These are phyloP conservation scores for Coemansia umbellata DNA, from an alignment of 192 early-diverging fungal genomes.

Conservation along the genomic window DNA sequence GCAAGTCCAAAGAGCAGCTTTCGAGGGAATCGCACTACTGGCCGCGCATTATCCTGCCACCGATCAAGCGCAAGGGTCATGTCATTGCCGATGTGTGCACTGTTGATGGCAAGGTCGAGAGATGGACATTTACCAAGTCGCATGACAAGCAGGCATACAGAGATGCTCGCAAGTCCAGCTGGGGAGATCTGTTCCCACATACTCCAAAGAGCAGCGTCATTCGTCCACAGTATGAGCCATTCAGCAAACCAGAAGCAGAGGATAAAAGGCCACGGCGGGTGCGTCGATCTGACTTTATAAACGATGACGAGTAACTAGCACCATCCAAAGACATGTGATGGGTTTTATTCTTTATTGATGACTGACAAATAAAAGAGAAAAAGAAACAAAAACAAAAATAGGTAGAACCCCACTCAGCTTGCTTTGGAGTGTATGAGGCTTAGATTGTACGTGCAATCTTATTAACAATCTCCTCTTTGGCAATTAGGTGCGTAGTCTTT, in stretches of 20 bases:
- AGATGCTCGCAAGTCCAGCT: constrained; percentile 71
- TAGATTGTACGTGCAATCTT: constrained; percentile 67
- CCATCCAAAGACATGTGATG: no score
- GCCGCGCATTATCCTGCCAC: constrained; percentile 70
- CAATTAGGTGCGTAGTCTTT: constrained; percentile 89
- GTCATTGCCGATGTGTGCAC: constrained; percentile 68
- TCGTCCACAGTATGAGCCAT: constrained; percentile 16
- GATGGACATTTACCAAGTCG: constrained; percentile 66
- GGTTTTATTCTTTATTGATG: no score
- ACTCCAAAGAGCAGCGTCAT: constrained; percentile 44
- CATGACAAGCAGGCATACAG: constrained; percentile 66
- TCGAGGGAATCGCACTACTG: constrained; percentile 54
- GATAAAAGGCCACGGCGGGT: not conserved
- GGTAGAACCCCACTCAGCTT: no score
- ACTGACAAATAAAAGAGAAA: not conserved
- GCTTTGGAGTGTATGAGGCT: not conserved
- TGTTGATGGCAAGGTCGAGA: constrained; percentile 54
- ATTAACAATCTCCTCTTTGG: constrained; percentile 88
- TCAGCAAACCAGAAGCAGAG: not conserved
- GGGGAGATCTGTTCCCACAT: constrained; percentile 85
- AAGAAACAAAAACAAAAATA: not conserved
- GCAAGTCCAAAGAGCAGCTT: constrained; percentile 19
- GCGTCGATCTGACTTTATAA: not conserved
- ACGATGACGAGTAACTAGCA: no score
- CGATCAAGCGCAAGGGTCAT: constrained; percentile 74